Evolutionary conservation across 106 monocot species (phyloP).

Genomic region (Dioscorea dumetorum): DNA sequence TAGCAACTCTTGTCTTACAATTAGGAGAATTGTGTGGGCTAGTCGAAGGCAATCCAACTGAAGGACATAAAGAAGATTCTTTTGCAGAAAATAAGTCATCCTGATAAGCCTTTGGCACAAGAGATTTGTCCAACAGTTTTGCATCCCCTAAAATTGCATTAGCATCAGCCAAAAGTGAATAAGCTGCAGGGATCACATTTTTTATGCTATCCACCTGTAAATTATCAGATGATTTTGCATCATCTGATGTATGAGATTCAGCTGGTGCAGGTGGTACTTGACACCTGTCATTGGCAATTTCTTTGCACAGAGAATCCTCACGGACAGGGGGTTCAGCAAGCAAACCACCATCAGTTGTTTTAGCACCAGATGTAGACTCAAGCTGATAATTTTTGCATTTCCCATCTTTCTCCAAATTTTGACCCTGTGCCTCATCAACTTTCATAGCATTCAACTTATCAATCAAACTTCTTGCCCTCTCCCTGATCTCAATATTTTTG

Average conservation of each 20-base stretch:
- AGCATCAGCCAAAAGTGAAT: slow-evolving; percentile 8
- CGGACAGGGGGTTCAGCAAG: no score
- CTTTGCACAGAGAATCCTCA: neutral
- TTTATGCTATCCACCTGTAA: slow-evolving; percentile 3
- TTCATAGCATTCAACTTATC: slow-evolving; percentile 37
- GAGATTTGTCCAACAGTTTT: slow-evolving; percentile 7
- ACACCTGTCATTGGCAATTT: slow-evolving; percentile 5
- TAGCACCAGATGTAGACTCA: slow-evolving; percentile 1
- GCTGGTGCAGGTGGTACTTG: slow-evolving; percentile 4
- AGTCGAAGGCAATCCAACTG: slow-evolving; percentile 1
- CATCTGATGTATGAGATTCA: slow-evolving; percentile 10
- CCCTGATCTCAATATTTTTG: slow-evolving; percentile 23
- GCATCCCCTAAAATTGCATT: slow-evolving; percentile 16
- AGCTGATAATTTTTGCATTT: neutral
- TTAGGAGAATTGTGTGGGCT: slow-evolving; percentile 6
- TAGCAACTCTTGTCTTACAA: slow-evolving; percentile 13
- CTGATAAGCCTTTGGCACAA: slow-evolving; percentile 11
- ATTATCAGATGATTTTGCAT: slow-evolving; percentile 5
- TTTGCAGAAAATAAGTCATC: slow-evolving; percentile 12
- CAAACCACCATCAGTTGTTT: neutral
- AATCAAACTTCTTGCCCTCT: slow-evolving; percentile 37
- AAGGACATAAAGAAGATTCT: slow-evolving; percentile 18
- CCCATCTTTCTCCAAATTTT: slow-evolving; percentile 8
- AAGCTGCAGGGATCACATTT: neutral
- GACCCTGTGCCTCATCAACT: slow-evolving; percentile 3